Percentiles rank a stretch among this genome's conserved stretches.
Evolutionary conservation across 1,139 yeast genomes (phyloP).

Genomic region (Sugiyamaella xylanicola): DNA sequence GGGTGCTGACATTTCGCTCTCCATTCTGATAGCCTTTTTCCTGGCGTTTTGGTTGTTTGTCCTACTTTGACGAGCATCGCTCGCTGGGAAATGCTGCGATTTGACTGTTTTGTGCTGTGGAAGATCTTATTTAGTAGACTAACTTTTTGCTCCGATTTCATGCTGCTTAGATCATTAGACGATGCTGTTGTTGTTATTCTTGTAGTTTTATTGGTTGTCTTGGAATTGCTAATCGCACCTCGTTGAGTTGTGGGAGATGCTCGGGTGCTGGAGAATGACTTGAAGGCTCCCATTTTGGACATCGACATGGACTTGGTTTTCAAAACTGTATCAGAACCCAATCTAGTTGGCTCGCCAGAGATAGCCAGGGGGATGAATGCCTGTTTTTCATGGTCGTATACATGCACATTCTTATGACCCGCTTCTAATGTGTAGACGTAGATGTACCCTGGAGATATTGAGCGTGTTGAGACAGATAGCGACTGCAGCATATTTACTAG

Average conservation of each 20-base stretch:
- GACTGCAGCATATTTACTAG: constrained; percentile 24
- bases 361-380: constrained; percentile 10
- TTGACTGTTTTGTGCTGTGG: background rate
- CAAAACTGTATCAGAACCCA: background rate
- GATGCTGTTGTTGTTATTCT: background rate
- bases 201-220: too few relatives aligned
- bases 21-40: constrained; percentile 37
- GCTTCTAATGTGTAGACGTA: constrained; percentile 36
- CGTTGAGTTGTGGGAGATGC: background rate
- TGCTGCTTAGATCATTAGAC: background rate
- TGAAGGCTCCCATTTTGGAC: background rate
- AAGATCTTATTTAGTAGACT: constrained; percentile 2
- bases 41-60: constrained; percentile 36
- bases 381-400: constrained; percentile 28
- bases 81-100: background rate
- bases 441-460: constrained; percentile 33
- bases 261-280: background rate
- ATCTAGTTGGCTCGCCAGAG: background rate
- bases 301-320: background rate
- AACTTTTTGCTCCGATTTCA: background rate
- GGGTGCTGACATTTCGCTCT: constrained; percentile 35
- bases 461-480: constrained; percentile 22
- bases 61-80: constrained; percentile 39
- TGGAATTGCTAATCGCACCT: too few relatives aligned
- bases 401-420: constrained; percentile 32